These are phyloP conservation scores for Rhizoclosmatium sp. DNA, from an alignment of 192 early-diverging fungal species.

Conservation along the genomic window DNA sequence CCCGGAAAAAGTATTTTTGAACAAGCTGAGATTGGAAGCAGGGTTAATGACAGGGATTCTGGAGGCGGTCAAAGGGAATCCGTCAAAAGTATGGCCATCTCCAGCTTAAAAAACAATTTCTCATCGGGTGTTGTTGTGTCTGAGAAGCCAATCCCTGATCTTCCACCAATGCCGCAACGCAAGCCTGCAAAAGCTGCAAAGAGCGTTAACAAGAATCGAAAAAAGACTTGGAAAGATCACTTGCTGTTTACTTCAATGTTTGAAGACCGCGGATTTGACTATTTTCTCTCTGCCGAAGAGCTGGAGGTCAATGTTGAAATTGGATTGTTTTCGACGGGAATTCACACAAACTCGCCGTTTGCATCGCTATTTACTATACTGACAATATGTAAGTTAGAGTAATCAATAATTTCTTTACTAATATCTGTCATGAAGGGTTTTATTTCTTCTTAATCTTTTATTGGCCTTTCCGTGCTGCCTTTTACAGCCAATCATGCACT, in stretches of 20 bases:
- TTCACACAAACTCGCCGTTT: conserved; percentile 18
- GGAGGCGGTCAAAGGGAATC: background rate
- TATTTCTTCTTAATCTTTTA: conserved; percentile 2
- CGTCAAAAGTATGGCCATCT: background rate
- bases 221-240: background rate
- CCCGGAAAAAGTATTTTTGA: background rate
- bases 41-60: background rate
- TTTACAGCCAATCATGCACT: no score
- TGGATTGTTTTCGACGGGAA: background rate
- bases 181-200: background rate
- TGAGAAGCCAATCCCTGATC: background rate
- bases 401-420: no score
- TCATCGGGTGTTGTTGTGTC: background rate
- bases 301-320: background rate
- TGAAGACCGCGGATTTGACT: conserved; percentile 11
- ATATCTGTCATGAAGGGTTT: background rate
- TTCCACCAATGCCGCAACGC: background rate
- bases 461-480: background rate
- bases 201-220: background rate
- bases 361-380: background rate
- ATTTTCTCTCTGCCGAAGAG: background rate
- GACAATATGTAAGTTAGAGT: no score
- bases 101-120: background rate
- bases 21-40: background rate
- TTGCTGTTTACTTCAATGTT: background rate